Evolutionary conservation across 805 yeast genomes (phyloP).

Genomic region (Yarrowia deformans): DNA sequence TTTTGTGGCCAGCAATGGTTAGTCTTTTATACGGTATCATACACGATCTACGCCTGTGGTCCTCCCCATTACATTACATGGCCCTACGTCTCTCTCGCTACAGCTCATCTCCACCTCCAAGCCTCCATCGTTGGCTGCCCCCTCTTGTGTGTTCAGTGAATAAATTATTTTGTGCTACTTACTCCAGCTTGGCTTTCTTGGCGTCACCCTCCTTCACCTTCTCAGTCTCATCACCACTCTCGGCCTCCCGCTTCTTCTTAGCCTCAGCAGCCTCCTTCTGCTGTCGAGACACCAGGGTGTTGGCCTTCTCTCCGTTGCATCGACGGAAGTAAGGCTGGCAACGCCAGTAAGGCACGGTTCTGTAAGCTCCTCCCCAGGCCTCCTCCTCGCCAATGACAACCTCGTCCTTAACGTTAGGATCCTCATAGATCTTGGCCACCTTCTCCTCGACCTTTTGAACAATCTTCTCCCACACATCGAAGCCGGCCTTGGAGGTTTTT

Average conservation of each 20-base stretch:
- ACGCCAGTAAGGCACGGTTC: constrained; percentile 90
- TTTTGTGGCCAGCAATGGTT: too few species aligned
- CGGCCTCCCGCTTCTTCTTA: constrained; percentile 39
- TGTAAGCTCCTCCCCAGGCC: constrained; percentile 82
- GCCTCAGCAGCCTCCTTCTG: constrained; percentile 27
- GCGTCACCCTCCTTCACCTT: constrained; percentile 18
- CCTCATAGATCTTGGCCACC: constrained; percentile 63
- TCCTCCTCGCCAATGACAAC: constrained; percentile 63
- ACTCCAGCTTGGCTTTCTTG: constrained; percentile 26
- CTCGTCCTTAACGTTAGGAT: constrained; percentile 64
- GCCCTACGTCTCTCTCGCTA: too few species aligned
- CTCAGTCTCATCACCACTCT: constrained; percentile 8
- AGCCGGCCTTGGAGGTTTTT: constrained; percentile 53
- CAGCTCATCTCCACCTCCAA: too few species aligned
- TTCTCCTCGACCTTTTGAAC: constrained; percentile 71
- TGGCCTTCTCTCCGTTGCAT: constrained; percentile 71
- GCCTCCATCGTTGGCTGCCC: too few species aligned
- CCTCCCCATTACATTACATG: too few species aligned
- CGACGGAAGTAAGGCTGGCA: constrained; percentile 94
- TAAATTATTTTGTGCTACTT: constrained; percentile 32
- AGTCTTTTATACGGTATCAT: too few species aligned
- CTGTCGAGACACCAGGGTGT: constrained; percentile 44
- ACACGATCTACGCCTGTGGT: too few species aligned
- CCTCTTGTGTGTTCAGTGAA: not conserved
- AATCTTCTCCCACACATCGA: constrained; percentile 61